These are phyloP conservation scores for Prunus mira DNA, from an alignment of 306 rosid species.

Conservation along the genomic window DNA sequence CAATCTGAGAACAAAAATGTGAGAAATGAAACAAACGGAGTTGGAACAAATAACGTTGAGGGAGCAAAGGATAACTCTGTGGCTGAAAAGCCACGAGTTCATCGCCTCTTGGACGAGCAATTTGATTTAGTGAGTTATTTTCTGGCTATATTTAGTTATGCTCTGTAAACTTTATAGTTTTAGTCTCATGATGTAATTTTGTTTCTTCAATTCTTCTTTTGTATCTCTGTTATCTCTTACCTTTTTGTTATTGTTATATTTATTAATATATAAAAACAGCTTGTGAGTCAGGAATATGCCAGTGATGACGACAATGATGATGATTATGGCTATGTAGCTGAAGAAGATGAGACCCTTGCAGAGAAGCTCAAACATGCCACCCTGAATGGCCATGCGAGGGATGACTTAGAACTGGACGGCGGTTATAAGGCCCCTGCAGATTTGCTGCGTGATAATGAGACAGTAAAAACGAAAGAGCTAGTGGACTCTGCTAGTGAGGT, in stretches of 20 bases:
- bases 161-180: constrained; percentile 1
- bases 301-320: constrained; percentile 24
- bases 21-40: constrained; percentile 18
- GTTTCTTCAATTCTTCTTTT: neutral
- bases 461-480: constrained; percentile 35
- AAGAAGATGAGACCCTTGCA: constrained; percentile 61
- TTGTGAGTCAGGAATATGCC: constrained; percentile 65
- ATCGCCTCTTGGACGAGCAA: constrained; percentile 73
- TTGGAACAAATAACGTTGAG: neutral
- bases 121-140: constrained; percentile 69
- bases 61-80: constrained; percentile 15
- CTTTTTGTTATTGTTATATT: neutral
- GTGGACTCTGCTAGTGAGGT: constrained; percentile 53
- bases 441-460: constrained; percentile 38
- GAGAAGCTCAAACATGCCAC: constrained; percentile 54
- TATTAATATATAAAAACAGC: constrained; percentile 34
- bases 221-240: constrained; percentile 11
- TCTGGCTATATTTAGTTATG: neutral
- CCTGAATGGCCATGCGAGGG: constrained; percentile 36
- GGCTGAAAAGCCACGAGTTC: constrained; percentile 51
- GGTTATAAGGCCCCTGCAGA: constrained; percentile 76
- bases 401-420: constrained; percentile 46
- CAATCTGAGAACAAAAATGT: constrained; percentile 18
- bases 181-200: neutral
- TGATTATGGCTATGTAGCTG: constrained; percentile 41